Percentiles rank a stretch among this genome's conserved stretches.
Evolutionary conservation across 2,329 filamentous ascomycete genomes (phyloP).

Genomic region (Claviceps pazoutovae): DNA sequence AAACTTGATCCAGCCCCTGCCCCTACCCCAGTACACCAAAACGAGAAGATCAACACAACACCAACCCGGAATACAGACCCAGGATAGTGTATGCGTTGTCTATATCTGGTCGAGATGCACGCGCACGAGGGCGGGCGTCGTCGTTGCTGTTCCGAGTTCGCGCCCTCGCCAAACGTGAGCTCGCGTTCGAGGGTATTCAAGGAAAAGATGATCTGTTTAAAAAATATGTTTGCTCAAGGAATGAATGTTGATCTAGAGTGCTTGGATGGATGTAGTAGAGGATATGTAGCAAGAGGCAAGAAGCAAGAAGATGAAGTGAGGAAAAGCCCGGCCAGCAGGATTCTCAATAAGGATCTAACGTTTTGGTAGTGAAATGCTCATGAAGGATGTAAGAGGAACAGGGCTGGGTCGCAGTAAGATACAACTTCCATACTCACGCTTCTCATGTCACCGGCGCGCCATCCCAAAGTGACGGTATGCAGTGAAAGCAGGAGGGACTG

Average conservation of each 20-base stretch:
- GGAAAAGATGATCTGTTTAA: background rate
- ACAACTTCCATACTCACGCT: background rate
- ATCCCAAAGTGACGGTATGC: conserved; percentile 2
- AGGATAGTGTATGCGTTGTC: background rate
- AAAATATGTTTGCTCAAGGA: background rate
- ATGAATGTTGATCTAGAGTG: background rate
- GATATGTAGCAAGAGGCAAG: background rate
- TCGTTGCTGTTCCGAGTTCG: background rate
- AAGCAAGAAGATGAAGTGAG: background rate
- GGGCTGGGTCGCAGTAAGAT: background rate
- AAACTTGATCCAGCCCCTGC: conserved; percentile 1
- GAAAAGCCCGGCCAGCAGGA: conserved; percentile 7
- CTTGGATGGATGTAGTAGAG: background rate
- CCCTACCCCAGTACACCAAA: background rate
- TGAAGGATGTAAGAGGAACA: background rate
- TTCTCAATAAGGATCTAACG: conserved; percentile 1
- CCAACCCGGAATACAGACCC: background rate
- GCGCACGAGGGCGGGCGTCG: background rate
- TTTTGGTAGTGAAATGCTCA: background rate
- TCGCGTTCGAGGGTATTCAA: background rate
- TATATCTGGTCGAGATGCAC: background rate
- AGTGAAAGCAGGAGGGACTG: conserved; percentile 7
- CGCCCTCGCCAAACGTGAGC: background rate
- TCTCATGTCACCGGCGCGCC: background rate
- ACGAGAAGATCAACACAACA: background rate